Conservation (phyloP, 176 grass and related monocot species). For the Hyparrhenia diplandra region DNA sequence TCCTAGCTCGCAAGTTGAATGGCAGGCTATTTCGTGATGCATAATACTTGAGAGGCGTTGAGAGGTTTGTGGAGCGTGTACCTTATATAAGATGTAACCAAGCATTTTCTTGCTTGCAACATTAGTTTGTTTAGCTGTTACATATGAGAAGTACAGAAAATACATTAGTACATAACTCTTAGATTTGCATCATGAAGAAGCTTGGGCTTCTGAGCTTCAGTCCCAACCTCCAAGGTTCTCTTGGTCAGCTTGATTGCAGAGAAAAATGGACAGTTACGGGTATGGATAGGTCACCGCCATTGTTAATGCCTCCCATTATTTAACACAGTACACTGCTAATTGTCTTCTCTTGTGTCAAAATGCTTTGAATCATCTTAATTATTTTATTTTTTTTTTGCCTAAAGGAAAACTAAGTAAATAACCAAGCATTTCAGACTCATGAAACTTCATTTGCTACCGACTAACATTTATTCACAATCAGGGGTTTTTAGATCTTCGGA, state of each 20-base stretch:
- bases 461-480: conserved; percentile 24
- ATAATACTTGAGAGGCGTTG: neutral
- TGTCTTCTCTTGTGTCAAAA: neutral
- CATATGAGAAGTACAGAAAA: neutral
- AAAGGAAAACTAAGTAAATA: neutral
- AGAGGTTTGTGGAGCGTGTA: too few relatives aligned
- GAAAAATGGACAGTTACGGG: neutral
- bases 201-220: neutral
- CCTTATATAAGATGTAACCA: too few relatives aligned
- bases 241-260: neutral
- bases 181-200: neutral
- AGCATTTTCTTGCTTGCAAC: neutral
- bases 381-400: neutral
- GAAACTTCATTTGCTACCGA: neutral
- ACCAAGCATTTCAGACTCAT: neutral
- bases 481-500: conserved; percentile 96
- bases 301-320: too few relatives aligned
- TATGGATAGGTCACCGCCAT: neutral
- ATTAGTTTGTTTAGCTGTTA: conserved; percentile 2
- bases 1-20: conserved; percentile 4
- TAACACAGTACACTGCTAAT: too few relatives aligned
- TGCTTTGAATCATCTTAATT: neutral
- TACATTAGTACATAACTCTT: neutral
- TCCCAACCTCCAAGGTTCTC: neutral
- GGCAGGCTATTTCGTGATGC: neutral